phyloP scores from a whole-genome alignment of 345 rosid species.

The Rhizophora mangle region DNA sequence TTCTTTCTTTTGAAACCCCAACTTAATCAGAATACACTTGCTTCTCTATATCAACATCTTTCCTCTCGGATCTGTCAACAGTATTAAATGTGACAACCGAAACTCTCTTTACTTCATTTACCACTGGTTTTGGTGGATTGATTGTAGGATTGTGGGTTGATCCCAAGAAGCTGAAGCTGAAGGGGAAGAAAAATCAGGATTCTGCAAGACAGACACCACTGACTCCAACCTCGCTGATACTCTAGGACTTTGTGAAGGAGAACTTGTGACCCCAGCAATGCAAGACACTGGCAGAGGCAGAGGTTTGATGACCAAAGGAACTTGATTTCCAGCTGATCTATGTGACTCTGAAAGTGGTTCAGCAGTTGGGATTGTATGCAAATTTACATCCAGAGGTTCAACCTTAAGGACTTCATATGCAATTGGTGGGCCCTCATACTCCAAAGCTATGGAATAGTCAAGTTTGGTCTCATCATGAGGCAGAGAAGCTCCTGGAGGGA shows the following conservation, averaged over 20 bases:
- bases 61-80: slow-evolving; percentile 45
- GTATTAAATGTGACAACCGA: slow-evolving; percentile 80
- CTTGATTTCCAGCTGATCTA: slow-evolving; percentile 27
- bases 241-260: slow-evolving; percentile 72
- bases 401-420: slow-evolving; percentile 65
- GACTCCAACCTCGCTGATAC: slow-evolving; percentile 87
- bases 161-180: slow-evolving; percentile 74
- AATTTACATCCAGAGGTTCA: slow-evolving; percentile 65
- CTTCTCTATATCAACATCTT: slow-evolving; percentile 45
- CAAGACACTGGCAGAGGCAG: slow-evolving; percentile 76
- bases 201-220: slow-evolving; percentile 87
- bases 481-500: slow-evolving; percentile 82
- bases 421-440: slow-evolving; percentile 70
- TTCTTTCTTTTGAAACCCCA: slow-evolving; percentile 57
- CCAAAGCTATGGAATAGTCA: slow-evolving; percentile 91
- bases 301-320: slow-evolving; percentile 46
- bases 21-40: slow-evolving; percentile 52
- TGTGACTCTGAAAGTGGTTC: slow-evolving; percentile 48
- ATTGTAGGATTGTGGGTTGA: slow-evolving; percentile 40
- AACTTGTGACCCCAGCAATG: slow-evolving; percentile 55
- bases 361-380: slow-evolving; percentile 47
- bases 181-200: slow-evolving; percentile 74
- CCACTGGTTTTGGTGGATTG: slow-evolving; percentile 37
- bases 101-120: slow-evolving; percentile 43
- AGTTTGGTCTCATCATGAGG: slow-evolving; percentile 60